phyloP scores from a whole-genome alignment of 495 filamentous ascomycete genomes.

The Annulohypoxylon stygium region DNA sequence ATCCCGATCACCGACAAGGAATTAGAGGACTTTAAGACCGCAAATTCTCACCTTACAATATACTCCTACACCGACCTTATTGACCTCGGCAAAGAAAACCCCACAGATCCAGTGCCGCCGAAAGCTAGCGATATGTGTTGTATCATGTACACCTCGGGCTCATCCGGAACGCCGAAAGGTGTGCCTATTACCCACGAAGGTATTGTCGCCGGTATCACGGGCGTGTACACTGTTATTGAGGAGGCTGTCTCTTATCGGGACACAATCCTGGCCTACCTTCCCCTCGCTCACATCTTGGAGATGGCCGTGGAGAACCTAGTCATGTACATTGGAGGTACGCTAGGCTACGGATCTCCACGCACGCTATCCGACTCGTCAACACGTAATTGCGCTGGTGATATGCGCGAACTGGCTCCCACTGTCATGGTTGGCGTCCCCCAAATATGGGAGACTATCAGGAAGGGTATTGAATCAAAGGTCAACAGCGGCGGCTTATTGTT shows the following conservation, averaged over 20 bases:
- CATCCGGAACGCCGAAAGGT: slow-evolving; percentile 90
- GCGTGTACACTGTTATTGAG: slow-evolving; percentile 57
- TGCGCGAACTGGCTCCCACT: slow-evolving; percentile 84
- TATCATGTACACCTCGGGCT: slow-evolving; percentile 96
- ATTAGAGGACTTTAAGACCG: slow-evolving; percentile 58
- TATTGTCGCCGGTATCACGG: slow-evolving; percentile 74
- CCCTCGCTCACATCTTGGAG: slow-evolving; percentile 90
- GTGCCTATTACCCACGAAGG: slow-evolving; percentile 83
- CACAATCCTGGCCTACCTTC: slow-evolving; percentile 82
- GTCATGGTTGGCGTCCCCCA: slow-evolving; percentile 89
- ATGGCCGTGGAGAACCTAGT: slow-evolving; percentile 82
- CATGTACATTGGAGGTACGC: slow-evolving; percentile 78
- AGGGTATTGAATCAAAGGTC: slow-evolving; percentile 78
- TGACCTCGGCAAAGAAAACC: slow-evolving; percentile 73
- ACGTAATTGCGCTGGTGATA: slow-evolving; percentile 68
- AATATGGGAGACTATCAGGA: slow-evolving; percentile 81
- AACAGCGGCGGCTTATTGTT: slow-evolving; percentile 56
- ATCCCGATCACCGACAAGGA: slow-evolving; percentile 56
- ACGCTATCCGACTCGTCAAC: slow-evolving; percentile 77
- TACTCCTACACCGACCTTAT: slow-evolving; percentile 61
- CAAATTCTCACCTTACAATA: slow-evolving; percentile 57
- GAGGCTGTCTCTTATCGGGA: slow-evolving; percentile 68
- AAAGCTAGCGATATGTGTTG: slow-evolving; percentile 79
- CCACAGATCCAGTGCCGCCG: slow-evolving; percentile 74
- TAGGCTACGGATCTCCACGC: slow-evolving; percentile 88